Percentiles rank a stretch among this genome's conserved stretches.
These are phyloP conservation scores for Magnusiomyces suaveolens DNA, from an alignment of 1,139 yeast genomes.

Conservation along the genomic window DNA sequence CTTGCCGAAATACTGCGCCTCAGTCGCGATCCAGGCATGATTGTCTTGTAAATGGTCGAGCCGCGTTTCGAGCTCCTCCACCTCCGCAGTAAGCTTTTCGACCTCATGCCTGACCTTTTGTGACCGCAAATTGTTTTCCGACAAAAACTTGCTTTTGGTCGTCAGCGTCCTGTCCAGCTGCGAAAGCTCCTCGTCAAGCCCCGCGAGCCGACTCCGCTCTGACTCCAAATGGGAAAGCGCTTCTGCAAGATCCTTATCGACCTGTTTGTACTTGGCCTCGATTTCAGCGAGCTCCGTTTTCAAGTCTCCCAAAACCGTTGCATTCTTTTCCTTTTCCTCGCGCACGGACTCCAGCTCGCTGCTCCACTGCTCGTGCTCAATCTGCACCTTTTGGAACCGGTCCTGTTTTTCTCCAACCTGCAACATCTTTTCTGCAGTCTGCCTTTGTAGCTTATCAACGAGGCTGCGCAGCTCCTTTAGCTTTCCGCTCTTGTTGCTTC, in stretches of 20 bases:
- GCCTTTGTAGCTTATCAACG: constrained; percentile 13
- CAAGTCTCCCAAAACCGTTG: constrained; percentile 36
- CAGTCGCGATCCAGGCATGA: constrained; percentile 67
- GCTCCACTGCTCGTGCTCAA: constrained; percentile 63
- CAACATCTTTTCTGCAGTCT: constrained; percentile 33
- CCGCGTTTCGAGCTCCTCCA: constrained; percentile 34
- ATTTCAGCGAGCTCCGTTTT: constrained; percentile 30
- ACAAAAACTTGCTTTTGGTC: constrained; percentile 43
- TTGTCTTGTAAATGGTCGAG: constrained; percentile 45
- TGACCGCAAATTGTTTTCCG: constrained; percentile 44
- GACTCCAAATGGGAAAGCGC: constrained; percentile 38
- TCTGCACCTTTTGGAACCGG: constrained; percentile 52
- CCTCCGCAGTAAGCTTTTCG: constrained; percentile 44
- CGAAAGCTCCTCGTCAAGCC: constrained; percentile 68
- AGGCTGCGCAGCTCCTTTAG: constrained; percentile 49
- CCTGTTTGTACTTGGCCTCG: constrained; percentile 29
- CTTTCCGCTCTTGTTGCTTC: constrained; percentile 69
- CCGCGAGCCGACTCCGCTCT: constrained; percentile 55
- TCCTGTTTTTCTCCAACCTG: constrained; percentile 42
- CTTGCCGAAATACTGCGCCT: constrained; percentile 38
- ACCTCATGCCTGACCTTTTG: constrained; percentile 59
- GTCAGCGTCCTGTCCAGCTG: constrained; percentile 50
- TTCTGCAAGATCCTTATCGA: constrained; percentile 31
- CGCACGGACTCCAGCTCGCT: constrained; percentile 43
- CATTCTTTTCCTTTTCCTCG: constrained; percentile 36